A percentile compares a stretch with the other conserved stretches of the same genome.
Evolutionary conservation across 108 stramenopile genomes (phyloP).

Genomic region (Craspedostauros australis): DNA sequence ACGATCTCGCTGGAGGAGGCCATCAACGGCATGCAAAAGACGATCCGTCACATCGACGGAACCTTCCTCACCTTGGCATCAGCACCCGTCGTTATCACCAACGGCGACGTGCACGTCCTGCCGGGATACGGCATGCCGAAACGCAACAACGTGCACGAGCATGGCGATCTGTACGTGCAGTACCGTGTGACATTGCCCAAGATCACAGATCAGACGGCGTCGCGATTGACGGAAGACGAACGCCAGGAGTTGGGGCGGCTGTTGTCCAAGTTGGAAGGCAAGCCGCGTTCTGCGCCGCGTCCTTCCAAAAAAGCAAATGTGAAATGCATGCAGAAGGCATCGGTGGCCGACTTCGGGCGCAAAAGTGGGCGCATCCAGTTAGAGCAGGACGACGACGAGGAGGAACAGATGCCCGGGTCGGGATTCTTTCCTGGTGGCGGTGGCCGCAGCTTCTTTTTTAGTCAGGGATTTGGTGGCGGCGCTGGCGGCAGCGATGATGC

Average conservation of each 20-base stretch:
- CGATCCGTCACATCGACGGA: conserved; percentile 57
- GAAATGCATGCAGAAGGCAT: no score
- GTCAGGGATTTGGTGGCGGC: no score
- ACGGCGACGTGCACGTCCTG: conserved; percentile 79
- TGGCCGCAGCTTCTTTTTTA: no score
- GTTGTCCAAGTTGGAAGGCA: conserved; percentile 56
- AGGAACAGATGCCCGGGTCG: no score
- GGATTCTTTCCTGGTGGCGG: no score
- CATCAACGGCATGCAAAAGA: conserved; percentile 34
- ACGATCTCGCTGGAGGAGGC: conserved; percentile 59
- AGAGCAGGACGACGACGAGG: no score
- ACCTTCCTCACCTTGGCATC: conserved; percentile 28
- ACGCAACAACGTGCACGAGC: conserved; percentile 17
- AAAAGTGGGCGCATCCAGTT: no score
- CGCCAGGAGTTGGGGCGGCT: conserved; percentile 37
- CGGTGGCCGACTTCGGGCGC: no score
- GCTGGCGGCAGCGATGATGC: no score
- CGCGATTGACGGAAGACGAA: conserved; percentile 38
- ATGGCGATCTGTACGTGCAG: conserved; percentile 81
- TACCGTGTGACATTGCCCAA: conserved; percentile 63
- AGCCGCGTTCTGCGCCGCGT: no score
- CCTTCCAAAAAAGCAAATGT: no score
- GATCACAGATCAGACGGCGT: not conserved
- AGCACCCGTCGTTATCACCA: conserved; percentile 38
- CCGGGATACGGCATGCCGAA: conserved; percentile 80